Percentiles rank a stretch among this genome's conserved stretches.
Conservation (phyloP, 2,329 filamentous ascomycete genomes). For the Botrytis elliptica region DNA sequence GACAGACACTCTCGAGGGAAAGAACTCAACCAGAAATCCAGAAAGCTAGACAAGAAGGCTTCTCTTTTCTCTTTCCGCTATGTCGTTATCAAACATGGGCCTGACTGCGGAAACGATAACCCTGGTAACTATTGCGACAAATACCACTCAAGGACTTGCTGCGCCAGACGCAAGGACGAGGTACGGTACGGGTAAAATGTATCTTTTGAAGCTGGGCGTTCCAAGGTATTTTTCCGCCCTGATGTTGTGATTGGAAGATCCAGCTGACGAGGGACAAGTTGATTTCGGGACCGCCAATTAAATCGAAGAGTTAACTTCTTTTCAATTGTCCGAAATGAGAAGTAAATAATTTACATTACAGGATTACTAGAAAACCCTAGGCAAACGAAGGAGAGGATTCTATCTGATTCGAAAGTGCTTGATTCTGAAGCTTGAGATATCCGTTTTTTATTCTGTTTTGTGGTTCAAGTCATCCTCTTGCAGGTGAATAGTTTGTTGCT, state of each 20-base stretch:
- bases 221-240: not conserved
- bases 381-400: not conserved
- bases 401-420: not conserved
- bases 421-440: not conserved
- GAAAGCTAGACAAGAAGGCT: not conserved
- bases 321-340: not conserved
- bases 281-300: conserved; percentile 11
- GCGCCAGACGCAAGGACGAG: conserved; percentile 21
- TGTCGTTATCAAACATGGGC: conserved; percentile 5
- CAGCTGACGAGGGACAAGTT: not conserved
- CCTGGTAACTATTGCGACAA: conserved; percentile 17
- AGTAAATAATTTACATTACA: not conserved
- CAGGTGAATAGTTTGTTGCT: not conserved
- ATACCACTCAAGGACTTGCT: conserved; percentile 17
- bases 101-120: not conserved
- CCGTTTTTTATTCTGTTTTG: not conserved
- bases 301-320: not conserved
- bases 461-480: not conserved
- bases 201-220: conserved; percentile 11
- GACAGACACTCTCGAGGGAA: not conserved
- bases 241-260: conserved; percentile 6
- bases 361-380: not conserved
- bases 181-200: conserved; percentile 9
- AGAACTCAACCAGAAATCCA: not conserved
- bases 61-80: not conserved